phyloP scores from a whole-genome alignment of 768 basidiomycete genomes.

The Naganishia onofrii region DNA sequence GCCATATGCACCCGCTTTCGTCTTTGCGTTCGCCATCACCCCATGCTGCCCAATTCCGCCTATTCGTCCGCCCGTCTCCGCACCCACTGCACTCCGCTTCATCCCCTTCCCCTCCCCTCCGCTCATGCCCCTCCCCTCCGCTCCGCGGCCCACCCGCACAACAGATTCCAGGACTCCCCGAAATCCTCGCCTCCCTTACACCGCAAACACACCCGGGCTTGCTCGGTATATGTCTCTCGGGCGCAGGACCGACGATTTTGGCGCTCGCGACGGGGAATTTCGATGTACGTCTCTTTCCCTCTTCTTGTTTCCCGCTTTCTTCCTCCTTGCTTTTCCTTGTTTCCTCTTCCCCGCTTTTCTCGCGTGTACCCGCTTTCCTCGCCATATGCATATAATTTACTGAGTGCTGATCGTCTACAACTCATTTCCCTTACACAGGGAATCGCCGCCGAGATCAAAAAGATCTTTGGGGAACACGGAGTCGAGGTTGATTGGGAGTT shows the following conservation, averaged over 20 bases:
- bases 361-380: too few relatives aligned
- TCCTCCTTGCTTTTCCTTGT: neutral
- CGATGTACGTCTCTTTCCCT: slow-evolving; percentile 54
- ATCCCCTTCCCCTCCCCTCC: too few relatives aligned
- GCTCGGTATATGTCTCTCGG: slow-evolving; percentile 93
- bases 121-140: too few relatives aligned
- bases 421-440: slow-evolving; percentile 36
- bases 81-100: too few relatives aligned
- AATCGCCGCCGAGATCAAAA: slow-evolving; percentile 76
- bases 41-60: too few relatives aligned
- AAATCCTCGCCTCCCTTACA: slow-evolving; percentile 84
- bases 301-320: neutral
- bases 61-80: too few relatives aligned
- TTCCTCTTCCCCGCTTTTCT: too few relatives aligned
- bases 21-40: too few relatives aligned
- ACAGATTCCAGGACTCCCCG: slow-evolving; percentile 92
- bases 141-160: neutral
- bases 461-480: slow-evolving; percentile 67
- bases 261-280: slow-evolving; percentile 85
- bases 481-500: slow-evolving; percentile 89
- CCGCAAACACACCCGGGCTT: slow-evolving; percentile 88
- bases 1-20: too few relatives aligned
- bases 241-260: slow-evolving; percentile 94
- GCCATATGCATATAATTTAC: too few relatives aligned
- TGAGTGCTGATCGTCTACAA: too few relatives aligned